phyloP scores from a whole-genome alignment of 1,284 basidiomycete genomes.

The Mycena sp. region DNA sequence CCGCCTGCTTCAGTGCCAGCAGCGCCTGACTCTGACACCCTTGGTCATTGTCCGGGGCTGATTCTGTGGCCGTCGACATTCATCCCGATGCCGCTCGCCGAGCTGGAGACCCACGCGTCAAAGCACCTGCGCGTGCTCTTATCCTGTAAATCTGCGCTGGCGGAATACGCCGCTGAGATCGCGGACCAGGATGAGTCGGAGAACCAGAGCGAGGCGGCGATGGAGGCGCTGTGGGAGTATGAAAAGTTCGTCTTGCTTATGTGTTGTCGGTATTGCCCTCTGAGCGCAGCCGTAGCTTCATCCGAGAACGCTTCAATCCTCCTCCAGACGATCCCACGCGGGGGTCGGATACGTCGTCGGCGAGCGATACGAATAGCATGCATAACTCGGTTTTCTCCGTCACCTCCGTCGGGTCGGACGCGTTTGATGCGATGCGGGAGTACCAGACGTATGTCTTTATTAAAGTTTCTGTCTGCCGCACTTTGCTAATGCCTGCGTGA shows the following conservation, averaged over 20 bases:
- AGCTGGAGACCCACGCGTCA: conserved; percentile 46
- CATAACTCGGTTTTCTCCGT: conserved; percentile 36
- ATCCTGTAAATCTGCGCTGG: conserved; percentile 43
- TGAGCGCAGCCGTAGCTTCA: conserved; percentile 39
- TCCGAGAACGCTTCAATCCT: conserved; percentile 47
- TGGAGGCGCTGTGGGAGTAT: conserved; percentile 50
- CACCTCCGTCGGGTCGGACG: conserved; percentile 43
- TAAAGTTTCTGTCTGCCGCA: neutral
- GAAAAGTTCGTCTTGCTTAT: conserved; percentile 40
- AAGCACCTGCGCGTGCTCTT: conserved; percentile 47
- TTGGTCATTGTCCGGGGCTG: conserved; percentile 43
- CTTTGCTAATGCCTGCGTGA: neutral
- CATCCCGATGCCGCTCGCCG: conserved; percentile 44
- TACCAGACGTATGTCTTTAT: conserved; percentile 44
- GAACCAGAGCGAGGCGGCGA: conserved; percentile 44
- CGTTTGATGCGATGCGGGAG: conserved; percentile 47
- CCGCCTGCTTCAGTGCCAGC: too few species aligned
- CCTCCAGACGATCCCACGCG: conserved; percentile 28
- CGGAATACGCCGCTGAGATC: conserved; percentile 45
- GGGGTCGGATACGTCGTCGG: conserved; percentile 4
- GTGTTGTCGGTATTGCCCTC: neutral
- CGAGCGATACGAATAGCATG: conserved; percentile 35
- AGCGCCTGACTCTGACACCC: conserved; percentile 11
- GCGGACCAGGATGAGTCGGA: conserved; percentile 42
- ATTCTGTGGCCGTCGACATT: conserved; percentile 49